A percentile compares a stretch with the other conserved stretches of the same genome.
Conservation (phyloP, 768 basidiomycete genomes). For the Cystobasidium tubakii region DNA sequence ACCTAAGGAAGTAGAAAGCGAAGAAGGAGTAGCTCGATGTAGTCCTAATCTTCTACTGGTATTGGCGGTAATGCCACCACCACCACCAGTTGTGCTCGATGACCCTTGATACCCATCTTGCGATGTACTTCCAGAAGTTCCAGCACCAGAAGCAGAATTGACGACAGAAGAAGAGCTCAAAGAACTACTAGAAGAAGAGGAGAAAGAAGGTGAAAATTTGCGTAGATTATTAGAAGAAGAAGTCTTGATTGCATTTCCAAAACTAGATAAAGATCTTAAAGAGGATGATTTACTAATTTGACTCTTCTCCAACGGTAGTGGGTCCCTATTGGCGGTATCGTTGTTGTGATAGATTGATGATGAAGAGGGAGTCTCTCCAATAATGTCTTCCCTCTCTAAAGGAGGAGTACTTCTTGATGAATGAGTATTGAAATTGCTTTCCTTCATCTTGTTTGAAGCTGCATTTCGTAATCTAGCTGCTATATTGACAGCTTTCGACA, state of each 20-base stretch:
- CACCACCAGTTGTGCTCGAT: not conserved
- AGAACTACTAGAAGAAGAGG: not conserved
- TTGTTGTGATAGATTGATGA: not conserved
- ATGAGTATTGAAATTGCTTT: too few species aligned
- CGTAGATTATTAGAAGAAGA: slow-evolving; percentile 11
- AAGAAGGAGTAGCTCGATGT: not conserved
- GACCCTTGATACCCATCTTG: not conserved
- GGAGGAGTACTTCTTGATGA: too few species aligned
- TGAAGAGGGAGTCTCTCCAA: not conserved
- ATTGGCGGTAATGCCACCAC: too few species aligned
- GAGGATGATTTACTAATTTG: slow-evolving; percentile 10
- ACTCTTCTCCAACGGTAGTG: too few species aligned
- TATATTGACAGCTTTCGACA: not conserved
- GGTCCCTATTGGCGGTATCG: too few species aligned
- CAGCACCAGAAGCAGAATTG: too few species aligned
- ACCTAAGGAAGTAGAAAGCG: not conserved
- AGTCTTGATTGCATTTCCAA: not conserved
- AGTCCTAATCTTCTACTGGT: not conserved
- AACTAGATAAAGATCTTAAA: not conserved
- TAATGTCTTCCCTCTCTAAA: not conserved
- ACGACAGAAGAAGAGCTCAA: not conserved
- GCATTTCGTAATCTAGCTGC: not conserved
- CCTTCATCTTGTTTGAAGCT: not conserved
- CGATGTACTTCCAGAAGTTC: not conserved
- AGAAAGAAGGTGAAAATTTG: slow-evolving; percentile 9